These are phyloP conservation scores for Pharnaceum exiguum DNA, from an alignment of 148 eudicot genomes.

Conservation along the genomic window DNA sequence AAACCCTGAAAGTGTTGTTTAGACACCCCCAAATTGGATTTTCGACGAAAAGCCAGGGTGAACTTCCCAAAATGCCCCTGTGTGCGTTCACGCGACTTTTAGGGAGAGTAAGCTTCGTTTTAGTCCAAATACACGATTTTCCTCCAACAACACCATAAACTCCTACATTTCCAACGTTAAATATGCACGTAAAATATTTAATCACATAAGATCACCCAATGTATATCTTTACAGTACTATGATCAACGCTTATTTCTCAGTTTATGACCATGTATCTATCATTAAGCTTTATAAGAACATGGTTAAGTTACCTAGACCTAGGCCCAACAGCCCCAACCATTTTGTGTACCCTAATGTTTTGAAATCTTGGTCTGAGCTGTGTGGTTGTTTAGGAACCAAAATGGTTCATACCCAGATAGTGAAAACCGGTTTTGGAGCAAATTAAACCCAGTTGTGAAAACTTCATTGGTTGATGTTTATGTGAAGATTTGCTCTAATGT, in stretches of 20 bases:
- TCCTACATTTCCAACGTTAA: constrained; percentile 36
- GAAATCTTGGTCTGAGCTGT: constrained; percentile 43
- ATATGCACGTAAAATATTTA: constrained; percentile 53
- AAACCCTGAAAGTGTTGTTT: no score
- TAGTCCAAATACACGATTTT: no score
- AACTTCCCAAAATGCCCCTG: no score
- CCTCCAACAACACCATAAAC: no score
- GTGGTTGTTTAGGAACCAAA: constrained; percentile 33
- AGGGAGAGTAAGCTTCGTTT: no score
- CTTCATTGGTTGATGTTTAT: constrained; percentile 53
- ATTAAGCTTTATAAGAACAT: constrained; percentile 37
- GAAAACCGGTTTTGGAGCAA: constrained; percentile 52
- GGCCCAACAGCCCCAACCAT: constrained; percentile 53
- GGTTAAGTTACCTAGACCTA: constrained; percentile 24
- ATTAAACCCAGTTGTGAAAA: constrained; percentile 72
- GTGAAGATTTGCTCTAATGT: constrained; percentile 42
- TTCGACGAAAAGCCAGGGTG: no score
- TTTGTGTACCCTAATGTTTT: constrained; percentile 52
- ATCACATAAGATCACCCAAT: constrained; percentile 44
- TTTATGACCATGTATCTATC: constrained; percentile 26
- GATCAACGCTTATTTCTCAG: constrained; percentile 51
- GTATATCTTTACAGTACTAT: constrained; percentile 63
- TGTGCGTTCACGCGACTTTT: no score
- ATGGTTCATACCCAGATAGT: constrained; percentile 62
- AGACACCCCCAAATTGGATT: no score